A percentile compares a stretch with the other conserved stretches of the same genome.
Conservation (phyloP, 345 rosid species). For the Eutrema japonicum region DNA sequence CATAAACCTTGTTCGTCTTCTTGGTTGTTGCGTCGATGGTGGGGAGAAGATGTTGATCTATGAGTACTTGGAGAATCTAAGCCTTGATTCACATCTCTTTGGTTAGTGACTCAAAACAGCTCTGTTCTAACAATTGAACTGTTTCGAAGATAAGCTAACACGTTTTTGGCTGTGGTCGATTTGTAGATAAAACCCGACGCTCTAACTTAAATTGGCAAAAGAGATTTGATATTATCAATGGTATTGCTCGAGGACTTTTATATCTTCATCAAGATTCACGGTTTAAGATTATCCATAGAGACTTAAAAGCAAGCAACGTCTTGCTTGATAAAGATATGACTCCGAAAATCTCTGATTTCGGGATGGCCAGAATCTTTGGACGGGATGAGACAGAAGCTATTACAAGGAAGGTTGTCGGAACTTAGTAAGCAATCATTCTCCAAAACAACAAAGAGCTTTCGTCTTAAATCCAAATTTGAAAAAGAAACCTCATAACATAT, state of each 20-base stretch:
- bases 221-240: constrained; percentile 64
- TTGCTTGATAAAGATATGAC: constrained; percentile 65
- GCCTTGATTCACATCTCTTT: constrained; percentile 74
- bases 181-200: constrained; percentile 54
- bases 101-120: constrained; percentile 46
- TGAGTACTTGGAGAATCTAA: constrained; percentile 80
- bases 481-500: neutral
- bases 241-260: constrained; percentile 76
- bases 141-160: neutral
- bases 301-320: constrained; percentile 78
- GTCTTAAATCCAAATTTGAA: neutral
- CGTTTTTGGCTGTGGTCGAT: constrained; percentile 1
- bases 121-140: neutral
- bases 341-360: constrained; percentile 82
- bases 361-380: constrained; percentile 84
- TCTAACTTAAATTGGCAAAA: constrained; percentile 59
- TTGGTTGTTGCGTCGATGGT: constrained; percentile 67
- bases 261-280: constrained; percentile 86
- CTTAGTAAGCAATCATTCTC: constrained; percentile 59
- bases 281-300: constrained; percentile 78
- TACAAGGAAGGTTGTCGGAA: constrained; percentile 72
- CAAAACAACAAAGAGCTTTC: neutral
- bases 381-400: constrained; percentile 67
- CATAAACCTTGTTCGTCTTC: constrained; percentile 72
- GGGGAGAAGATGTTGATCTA: constrained; percentile 81